Percentiles rank a stretch among this genome's conserved stretches.
Conservation (phyloP, 345 rosid genomes). For the Populus ilicifolia region DNA sequence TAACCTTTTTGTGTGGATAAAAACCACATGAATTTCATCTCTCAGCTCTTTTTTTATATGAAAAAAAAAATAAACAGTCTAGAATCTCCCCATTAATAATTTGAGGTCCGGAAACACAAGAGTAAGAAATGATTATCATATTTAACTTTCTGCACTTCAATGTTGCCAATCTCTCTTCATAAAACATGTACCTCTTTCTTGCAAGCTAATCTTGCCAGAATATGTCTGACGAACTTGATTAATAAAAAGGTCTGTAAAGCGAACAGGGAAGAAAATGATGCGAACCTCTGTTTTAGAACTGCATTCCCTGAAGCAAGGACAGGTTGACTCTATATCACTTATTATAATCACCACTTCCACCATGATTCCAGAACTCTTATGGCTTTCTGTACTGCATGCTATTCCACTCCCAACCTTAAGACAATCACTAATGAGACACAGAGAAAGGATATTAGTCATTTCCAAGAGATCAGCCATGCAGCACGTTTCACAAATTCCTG, state of each 20-base stretch:
- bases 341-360: constrained; percentile 66
- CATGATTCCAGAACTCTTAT: constrained; percentile 41
- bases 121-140: not conserved
- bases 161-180: not conserved
- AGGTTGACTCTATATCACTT: constrained; percentile 45
- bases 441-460: constrained; percentile 10
- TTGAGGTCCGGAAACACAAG: not conserved
- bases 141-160: not conserved
- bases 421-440: constrained; percentile 45
- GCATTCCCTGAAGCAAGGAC: constrained; percentile 41
- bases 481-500: constrained; percentile 3
- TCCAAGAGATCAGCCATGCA: not conserved
- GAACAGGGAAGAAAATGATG: not conserved
- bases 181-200: not conserved
- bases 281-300: constrained; percentile 65
- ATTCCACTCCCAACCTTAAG: constrained; percentile 72
- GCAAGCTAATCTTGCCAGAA: not conserved
- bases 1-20: not conserved
- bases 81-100: not conserved
- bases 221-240: not conserved
- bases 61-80: not conserved
- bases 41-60: not conserved
- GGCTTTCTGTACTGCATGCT: constrained; percentile 42
- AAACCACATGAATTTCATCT: not conserved
- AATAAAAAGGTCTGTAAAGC: not conserved